Evolutionary conservation across 1,139 yeast species (phyloP).

Genomic region (Hemisphaericaspora subhashii): DNA sequence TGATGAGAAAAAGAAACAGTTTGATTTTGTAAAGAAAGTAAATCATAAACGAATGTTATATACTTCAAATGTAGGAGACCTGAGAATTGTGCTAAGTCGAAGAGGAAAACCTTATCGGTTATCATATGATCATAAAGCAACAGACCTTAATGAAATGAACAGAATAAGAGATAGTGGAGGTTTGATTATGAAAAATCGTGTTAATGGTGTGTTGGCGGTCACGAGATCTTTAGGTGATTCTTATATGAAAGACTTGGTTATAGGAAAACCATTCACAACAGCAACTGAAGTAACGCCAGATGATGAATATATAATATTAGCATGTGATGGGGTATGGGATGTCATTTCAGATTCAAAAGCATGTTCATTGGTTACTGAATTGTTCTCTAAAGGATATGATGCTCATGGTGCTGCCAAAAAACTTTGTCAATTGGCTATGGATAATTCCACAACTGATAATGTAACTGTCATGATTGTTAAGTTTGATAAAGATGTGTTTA

Average conservation of each 20-base stretch:
- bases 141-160: slow-evolving; percentile 73
- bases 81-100: slow-evolving; percentile 77
- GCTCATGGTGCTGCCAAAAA: slow-evolving; percentile 69
- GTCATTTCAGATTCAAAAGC: slow-evolving; percentile 82
- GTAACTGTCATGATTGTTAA: slow-evolving; percentile 88
- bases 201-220: slow-evolving; percentile 93
- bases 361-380: slow-evolving; percentile 61
- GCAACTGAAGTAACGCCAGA: slow-evolving; percentile 66
- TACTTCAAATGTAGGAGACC: slow-evolving; percentile 96
- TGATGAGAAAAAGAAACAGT: slow-evolving; percentile 17
- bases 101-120: slow-evolving; percentile 72
- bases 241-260: slow-evolving; percentile 85
- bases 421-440: slow-evolving; percentile 76
- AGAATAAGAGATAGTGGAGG: slow-evolving; percentile 84
- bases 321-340: slow-evolving; percentile 97
- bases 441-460: slow-evolving; percentile 83
- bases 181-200: slow-evolving; percentile 83
- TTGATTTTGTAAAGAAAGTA: slow-evolving; percentile 46
- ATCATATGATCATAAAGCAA: slow-evolving; percentile 93
- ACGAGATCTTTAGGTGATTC: slow-evolving; percentile 94
- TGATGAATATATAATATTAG: slow-evolving; percentile 78
- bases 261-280: slow-evolving; percentile 92
- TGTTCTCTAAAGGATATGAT: slow-evolving; percentile 27
- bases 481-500: slow-evolving; percentile 47
- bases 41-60: slow-evolving; percentile 72